These are phyloP conservation scores for Salix suchowensis DNA, from an alignment of 345 rosid species.

Conservation along the genomic window DNA sequence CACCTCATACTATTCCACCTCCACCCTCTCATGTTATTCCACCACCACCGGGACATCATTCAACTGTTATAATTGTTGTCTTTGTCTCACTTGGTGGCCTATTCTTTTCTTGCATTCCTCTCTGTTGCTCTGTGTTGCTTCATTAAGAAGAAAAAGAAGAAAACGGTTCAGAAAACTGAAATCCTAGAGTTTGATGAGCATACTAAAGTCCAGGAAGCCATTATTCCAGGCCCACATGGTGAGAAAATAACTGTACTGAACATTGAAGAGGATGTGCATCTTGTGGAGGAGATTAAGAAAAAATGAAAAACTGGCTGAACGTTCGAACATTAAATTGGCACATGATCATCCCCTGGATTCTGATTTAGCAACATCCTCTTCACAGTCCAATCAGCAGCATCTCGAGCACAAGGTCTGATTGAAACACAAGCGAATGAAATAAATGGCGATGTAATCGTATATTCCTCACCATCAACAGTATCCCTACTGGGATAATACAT, in stretches of 20 bases:
- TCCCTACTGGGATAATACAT: not conserved
- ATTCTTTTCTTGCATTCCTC: conserved; percentile 55
- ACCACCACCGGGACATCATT: conserved; percentile 49
- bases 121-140: conserved; percentile 55
- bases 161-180: conserved; percentile 31
- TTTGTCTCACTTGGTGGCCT: conserved; percentile 60
- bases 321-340: conserved; percentile 19
- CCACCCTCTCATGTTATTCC: too few relatives aligned
- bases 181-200: conserved; percentile 42
- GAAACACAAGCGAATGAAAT: conserved; percentile 1
- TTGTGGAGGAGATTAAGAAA: conserved; percentile 39
- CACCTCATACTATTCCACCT: conserved; percentile 37
- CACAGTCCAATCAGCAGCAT: conserved; percentile 26
- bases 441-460: not conserved
- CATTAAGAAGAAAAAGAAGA: conserved; percentile 48
- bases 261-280: conserved; percentile 50
- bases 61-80: conserved; percentile 45
- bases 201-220: conserved; percentile 45
- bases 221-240: conserved; percentile 48
- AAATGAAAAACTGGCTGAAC: conserved; percentile 20
- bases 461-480: not conserved
- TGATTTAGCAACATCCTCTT: conserved; percentile 19
- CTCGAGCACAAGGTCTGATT: conserved; percentile 29
- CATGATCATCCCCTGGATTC: conserved; percentile 19
- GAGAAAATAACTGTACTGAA: conserved; percentile 32